Conservation (phyloP, 306 rosid genomes). For the Citrullus colocynthis region DNA sequence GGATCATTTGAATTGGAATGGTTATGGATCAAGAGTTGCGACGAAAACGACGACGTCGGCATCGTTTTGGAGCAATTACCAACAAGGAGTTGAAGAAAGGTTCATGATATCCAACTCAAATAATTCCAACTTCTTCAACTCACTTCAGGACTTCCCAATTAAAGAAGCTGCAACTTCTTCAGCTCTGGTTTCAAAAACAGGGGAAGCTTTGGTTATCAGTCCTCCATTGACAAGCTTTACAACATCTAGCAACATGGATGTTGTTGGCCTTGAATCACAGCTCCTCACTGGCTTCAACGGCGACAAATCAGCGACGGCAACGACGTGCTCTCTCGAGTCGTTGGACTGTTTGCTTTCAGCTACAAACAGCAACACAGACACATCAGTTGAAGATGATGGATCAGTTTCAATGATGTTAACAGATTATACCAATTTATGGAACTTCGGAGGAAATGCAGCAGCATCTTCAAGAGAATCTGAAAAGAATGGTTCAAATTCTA, state of each 20-base stretch:
- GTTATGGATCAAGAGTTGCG: constrained; percentile 22
- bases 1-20: constrained; percentile 52
- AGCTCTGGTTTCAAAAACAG: background rate
- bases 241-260: background rate
- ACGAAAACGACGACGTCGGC: constrained; percentile 14
- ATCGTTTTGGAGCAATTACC: constrained; percentile 38
- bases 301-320: background rate
- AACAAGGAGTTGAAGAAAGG: constrained; percentile 29
- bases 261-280: background rate
- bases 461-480: constrained; percentile 45
- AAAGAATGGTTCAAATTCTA: constrained; percentile 13
- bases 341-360: constrained; percentile 43
- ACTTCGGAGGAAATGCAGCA: constrained; percentile 24
- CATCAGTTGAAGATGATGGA: constrained; percentile 28
- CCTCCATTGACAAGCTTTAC: background rate
- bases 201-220: background rate
- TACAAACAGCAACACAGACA: constrained; percentile 35
- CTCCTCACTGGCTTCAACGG: background rate
- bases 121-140: constrained; percentile 19
- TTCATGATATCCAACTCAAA: constrained; percentile 25
- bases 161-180: background rate
- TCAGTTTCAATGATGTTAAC: constrained; percentile 39
- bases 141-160: constrained; percentile 19
- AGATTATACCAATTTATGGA: constrained; percentile 44
- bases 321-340: constrained; percentile 27